Evolutionary conservation across 345 rosid species (phyloP), one percentile per base, ranked within the genome.

Genomic region (Bruguiera parviflora): DNA sequence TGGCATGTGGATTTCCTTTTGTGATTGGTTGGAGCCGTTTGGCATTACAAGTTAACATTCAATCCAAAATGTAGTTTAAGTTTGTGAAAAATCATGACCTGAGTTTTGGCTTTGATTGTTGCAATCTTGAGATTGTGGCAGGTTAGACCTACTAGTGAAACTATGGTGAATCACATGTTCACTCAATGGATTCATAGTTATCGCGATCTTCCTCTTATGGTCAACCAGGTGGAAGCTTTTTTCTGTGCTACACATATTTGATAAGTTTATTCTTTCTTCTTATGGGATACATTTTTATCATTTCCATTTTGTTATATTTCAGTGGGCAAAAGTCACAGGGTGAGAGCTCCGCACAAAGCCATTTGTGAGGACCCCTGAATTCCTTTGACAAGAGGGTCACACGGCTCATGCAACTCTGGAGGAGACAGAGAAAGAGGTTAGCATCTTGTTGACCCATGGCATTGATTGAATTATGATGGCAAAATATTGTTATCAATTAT

Each of bases 321-420:
- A 88, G 98, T 94, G 97, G 97, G 98, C 87, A 65, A 92, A 91
- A 81, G 91, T 95, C 69, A 92, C 99, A 16, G 85, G 96, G 70
- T 95, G 96, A 96, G 97, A 89, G 86, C 86, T 87, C 96, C 87
- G 91, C 33, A 89, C 96, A 5, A 89, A 95, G 71, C 97, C 96
- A 20, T 92, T 95, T 85, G 82, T 88, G 58, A 87, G 99, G 86
- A 95, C 97, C 47, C 95, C 89, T 73, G 96, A 92, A 53, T 95
- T 92, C 84, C 84, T 89, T 1, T 89, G 99, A 97, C 99, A 89
- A 79, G 96, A 92, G 77, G 97, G 99, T 72, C 97, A 95, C 67
- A 87, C 97, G 31, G 93, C 97, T 66, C 97, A 92, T 79, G 91
- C 93, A 62, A 86, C 87, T 79, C 88, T 74, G 5, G 93, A 88